Percentiles rank a stretch among this genome's conserved stretches.
Conservation (phyloP, 2,329 filamentous ascomycete species). For the Pyricularia pennisetigena region DNA sequence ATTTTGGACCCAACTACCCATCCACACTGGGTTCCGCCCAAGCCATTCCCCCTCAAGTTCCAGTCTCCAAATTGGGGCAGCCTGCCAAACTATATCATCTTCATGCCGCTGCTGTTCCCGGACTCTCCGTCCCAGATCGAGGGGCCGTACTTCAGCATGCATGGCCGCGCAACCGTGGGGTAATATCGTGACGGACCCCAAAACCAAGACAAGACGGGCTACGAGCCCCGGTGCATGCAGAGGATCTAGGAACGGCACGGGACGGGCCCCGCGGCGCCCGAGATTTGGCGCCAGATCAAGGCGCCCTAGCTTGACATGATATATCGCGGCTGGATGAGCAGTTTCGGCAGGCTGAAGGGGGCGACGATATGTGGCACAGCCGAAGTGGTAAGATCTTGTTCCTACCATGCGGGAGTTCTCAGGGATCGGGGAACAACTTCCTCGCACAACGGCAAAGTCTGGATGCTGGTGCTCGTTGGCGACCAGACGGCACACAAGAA, state of each 20-base stretch:
- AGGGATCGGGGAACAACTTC: conserved; percentile 25
- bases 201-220: conserved; percentile 22
- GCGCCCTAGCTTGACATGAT: conserved; percentile 38
- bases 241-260: conserved; percentile 26
- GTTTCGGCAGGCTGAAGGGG: conserved; percentile 28
- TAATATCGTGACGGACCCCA: conserved; percentile 12
- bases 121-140: conserved; percentile 37
- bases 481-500: conserved; percentile 20
- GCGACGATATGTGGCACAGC: conserved; percentile 22
- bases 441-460: conserved; percentile 28
- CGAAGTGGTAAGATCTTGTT: conserved; percentile 34
- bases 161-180: conserved; percentile 19
- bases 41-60: conserved; percentile 16
- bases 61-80: conserved; percentile 10
- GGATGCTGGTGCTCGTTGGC: conserved; percentile 18
- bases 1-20: neutral
- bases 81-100: conserved; percentile 26
- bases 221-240: conserved; percentile 31
- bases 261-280: conserved; percentile 25
- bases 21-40: conserved; percentile 9
- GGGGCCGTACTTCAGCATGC: conserved; percentile 37
- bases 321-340: conserved; percentile 33
- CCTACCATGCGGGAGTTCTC: conserved; percentile 31
- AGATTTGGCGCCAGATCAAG: conserved; percentile 31
- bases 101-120: conserved; percentile 31